phyloP scores from a whole-genome alignment of 495 filamentous ascomycete species.

The Daldinia childiae region DNA sequence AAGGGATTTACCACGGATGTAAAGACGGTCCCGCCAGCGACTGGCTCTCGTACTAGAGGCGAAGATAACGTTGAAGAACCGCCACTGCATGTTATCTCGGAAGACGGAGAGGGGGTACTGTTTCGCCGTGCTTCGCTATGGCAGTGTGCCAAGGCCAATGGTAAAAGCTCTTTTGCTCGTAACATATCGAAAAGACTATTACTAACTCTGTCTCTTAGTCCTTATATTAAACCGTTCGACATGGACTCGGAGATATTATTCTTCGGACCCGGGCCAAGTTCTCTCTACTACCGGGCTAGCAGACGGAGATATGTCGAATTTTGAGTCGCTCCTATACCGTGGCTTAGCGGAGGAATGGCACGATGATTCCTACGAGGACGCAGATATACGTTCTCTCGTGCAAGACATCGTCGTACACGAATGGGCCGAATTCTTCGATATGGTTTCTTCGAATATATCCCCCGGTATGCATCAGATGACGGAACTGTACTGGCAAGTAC shows the following conservation, averaged over 20 bases:
- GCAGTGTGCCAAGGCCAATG: constrained; percentile 25
- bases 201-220: constrained; percentile 27
- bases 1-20: neutral
- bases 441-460: constrained; percentile 23
- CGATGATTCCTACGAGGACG: neutral
- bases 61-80: constrained; percentile 25
- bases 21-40: neutral
- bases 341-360: constrained; percentile 19
- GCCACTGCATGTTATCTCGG: constrained; percentile 19
- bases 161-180: constrained; percentile 16
- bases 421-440: constrained; percentile 52
- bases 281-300: neutral
- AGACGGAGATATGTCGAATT: constrained; percentile 23
- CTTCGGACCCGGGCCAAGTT: neutral
- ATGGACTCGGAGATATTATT: constrained; percentile 27
- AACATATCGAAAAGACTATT: neutral
- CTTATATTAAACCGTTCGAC: constrained; percentile 46
- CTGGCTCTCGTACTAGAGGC: neutral
- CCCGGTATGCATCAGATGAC: neutral
- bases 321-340: constrained; percentile 43
- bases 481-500: constrained; percentile 42
- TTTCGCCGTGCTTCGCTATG: constrained; percentile 50
- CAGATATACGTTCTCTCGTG: constrained; percentile 29
- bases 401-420: constrained; percentile 43
- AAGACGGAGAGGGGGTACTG: constrained; percentile 27